phyloP scores from a whole-genome alignment of 2,329 filamentous ascomycete species.

The Zarea fungicola region DNA sequence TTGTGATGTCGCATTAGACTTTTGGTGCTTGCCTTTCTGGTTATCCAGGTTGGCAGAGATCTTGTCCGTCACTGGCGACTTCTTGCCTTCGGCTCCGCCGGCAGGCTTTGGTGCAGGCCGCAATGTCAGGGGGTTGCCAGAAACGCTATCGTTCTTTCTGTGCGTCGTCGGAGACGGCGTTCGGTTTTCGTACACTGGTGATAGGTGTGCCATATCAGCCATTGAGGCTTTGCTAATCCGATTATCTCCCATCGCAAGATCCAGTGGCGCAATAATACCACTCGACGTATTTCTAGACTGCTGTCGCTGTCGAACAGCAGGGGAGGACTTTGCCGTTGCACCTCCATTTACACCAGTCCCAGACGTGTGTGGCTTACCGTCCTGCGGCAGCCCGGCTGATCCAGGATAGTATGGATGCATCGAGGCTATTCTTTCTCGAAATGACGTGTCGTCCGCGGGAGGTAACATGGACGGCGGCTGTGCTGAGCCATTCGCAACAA shows the following conservation, averaged over 20 bases:
- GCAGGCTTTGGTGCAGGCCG: slow-evolving; percentile 1
- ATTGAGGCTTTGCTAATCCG: slow-evolving; percentile 30
- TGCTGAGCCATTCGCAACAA: slow-evolving; percentile 32
- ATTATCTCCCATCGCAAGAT: slow-evolving; percentile 46
- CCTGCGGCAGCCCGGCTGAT: slow-evolving; percentile 25
- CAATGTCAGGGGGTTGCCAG: background rate
- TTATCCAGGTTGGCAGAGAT: slow-evolving; percentile 18
- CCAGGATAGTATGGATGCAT: slow-evolving; percentile 31
- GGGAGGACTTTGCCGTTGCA: slow-evolving; percentile 27
- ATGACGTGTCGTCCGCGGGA: slow-evolving; percentile 33
- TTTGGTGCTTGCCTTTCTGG: slow-evolving; percentile 22
- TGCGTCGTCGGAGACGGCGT: slow-evolving; percentile 62
- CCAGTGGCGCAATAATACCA: slow-evolving; percentile 49
- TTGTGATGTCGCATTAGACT: slow-evolving; percentile 29
- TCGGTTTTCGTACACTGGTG: slow-evolving; percentile 69
- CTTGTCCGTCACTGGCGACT: slow-evolving; percentile 15
- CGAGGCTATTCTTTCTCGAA: slow-evolving; percentile 36
- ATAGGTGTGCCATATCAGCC: slow-evolving; percentile 50
- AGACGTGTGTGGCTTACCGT: slow-evolving; percentile 14
- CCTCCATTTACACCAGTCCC: slow-evolving; percentile 18
- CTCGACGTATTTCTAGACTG: slow-evolving; percentile 40
- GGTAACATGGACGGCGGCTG: slow-evolving; percentile 16
- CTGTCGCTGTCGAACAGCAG: slow-evolving; percentile 28
- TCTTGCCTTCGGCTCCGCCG: slow-evolving; percentile 19
- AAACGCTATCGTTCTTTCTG: slow-evolving; percentile 45